Conservation (phyloP, 1,284 basidiomycete species). For the Trametes pubescens region DNA sequence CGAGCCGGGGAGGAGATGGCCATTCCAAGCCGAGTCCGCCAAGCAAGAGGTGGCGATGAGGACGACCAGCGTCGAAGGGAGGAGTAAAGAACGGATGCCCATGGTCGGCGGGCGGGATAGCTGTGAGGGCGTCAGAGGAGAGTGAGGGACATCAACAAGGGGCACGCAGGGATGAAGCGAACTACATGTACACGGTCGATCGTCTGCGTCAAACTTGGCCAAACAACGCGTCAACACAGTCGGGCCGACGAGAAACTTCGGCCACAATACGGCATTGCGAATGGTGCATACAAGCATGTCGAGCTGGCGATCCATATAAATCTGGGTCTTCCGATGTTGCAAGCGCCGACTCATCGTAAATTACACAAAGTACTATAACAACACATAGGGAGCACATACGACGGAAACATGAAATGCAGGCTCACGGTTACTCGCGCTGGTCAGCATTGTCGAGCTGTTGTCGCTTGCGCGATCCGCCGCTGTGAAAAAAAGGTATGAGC, state of each 20-base stretch:
- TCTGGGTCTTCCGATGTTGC: not conserved
- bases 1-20: slow-evolving; percentile 62
- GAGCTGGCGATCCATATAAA: no score
- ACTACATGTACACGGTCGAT: slow-evolving; percentile 2
- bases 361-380: slow-evolving; percentile 33
- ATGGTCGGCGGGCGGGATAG: slow-evolving; percentile 24
- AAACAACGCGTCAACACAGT: slow-evolving; percentile 33
- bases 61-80: slow-evolving; percentile 39
- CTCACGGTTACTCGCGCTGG: slow-evolving; percentile 53
- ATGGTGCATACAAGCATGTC: no score
- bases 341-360: slow-evolving; percentile 10
- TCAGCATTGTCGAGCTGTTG: slow-evolving; percentile 75
- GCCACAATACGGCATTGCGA: not conserved
- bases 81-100: slow-evolving; percentile 37
- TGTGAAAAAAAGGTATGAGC: slow-evolving; percentile 40
- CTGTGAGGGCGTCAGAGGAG: not conserved
- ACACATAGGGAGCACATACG: slow-evolving; percentile 24
- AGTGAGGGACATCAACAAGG: slow-evolving; percentile 6
- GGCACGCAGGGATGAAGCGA: not conserved
- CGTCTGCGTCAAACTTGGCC: slow-evolving; percentile 12
- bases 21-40: slow-evolving; percentile 69
- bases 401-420: not conserved
- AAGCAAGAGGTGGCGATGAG: slow-evolving; percentile 24
- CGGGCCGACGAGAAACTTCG: not conserved
- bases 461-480: slow-evolving; percentile 72